Conservation (phyloP, 2,329 filamentous ascomycete species). For the Fusarium sp. region DNA sequence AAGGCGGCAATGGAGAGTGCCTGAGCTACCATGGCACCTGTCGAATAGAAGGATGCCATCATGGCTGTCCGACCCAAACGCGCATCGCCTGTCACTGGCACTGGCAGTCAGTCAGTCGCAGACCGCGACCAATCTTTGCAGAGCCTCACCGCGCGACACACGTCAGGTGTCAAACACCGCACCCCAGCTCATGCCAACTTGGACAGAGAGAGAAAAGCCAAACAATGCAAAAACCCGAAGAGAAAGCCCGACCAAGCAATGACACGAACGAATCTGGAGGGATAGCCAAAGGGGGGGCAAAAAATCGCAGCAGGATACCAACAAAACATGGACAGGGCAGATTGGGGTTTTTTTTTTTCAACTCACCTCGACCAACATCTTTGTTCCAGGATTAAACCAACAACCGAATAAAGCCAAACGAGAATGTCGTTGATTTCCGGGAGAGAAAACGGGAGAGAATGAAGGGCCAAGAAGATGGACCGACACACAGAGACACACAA, state of each 20-base stretch:
- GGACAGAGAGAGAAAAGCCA: not conserved
- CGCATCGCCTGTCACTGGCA: slow-evolving; percentile 27
- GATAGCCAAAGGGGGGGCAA: slow-evolving; percentile 13
- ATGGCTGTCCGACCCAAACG: slow-evolving; percentile 36
- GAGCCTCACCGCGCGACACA: slow-evolving; percentile 30
- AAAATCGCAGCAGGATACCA: slow-evolving; percentile 18
- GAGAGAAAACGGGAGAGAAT: slow-evolving; percentile 17
- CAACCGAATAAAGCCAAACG: slow-evolving; percentile 23
- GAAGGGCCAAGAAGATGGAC: slow-evolving; percentile 30
- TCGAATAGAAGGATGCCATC: slow-evolving; percentile 27
- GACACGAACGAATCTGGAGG: slow-evolving; percentile 6
- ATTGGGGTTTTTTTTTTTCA: slow-evolving; percentile 20
- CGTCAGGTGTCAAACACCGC: slow-evolving; percentile 24
- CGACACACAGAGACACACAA: slow-evolving; percentile 24
- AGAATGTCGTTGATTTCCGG: slow-evolving; percentile 7
- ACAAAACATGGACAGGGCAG: slow-evolving; percentile 18
- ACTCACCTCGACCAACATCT: slow-evolving; percentile 55
- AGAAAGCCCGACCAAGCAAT: slow-evolving; percentile 6
- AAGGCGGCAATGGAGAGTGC: not conserved
- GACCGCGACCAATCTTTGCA: slow-evolving; percentile 27
- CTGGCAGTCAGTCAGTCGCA: slow-evolving; percentile 8
- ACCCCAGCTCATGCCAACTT: not conserved
- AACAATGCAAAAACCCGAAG: not conserved
- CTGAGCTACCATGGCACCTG: slow-evolving; percentile 7
- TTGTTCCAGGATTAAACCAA: slow-evolving; percentile 21